These are phyloP conservation scores for Umbellularia californica DNA, from an alignment of 164 flowering plant genomes.

Conservation along the genomic window DNA sequence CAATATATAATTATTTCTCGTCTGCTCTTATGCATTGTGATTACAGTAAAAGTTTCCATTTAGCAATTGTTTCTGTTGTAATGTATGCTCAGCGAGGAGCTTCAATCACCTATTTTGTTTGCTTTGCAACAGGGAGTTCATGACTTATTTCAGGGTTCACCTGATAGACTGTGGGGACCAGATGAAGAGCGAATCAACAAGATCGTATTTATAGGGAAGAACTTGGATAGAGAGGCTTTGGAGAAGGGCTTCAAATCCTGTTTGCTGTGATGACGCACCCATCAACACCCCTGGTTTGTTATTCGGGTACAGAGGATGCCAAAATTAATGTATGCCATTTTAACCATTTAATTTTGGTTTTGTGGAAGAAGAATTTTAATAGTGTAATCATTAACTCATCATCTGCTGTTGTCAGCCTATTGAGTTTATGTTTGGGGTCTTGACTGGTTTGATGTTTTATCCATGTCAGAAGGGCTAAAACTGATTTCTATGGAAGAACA, in stretches of 20 bases:
- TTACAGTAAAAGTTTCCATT: no score
- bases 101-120: neutral
- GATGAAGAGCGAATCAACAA: constrained; percentile 87
- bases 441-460: no score
- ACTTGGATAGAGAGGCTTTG: constrained; percentile 63
- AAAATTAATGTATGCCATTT: no score
- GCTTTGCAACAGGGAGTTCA: constrained; percentile 77
- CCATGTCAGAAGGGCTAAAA: no score
- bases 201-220: constrained; percentile 94
- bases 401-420: no score
- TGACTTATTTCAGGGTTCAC: constrained; percentile 97
- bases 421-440: no score
- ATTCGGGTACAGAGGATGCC: neutral
- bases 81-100: neutral
- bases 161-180: constrained; percentile 76
- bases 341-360: no score
- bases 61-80: neutral
- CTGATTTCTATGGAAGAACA: no score
- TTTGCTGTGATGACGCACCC: constrained; percentile 36
- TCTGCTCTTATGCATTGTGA: no score
- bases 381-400: no score
- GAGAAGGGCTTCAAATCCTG: constrained; percentile 89
- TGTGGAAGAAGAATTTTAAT: no score
- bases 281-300: neutral
- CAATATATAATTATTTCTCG: no score